Conservation (phyloP, 2,329 filamentous ascomycete species). For the Chaetomium sp. region DNA sequence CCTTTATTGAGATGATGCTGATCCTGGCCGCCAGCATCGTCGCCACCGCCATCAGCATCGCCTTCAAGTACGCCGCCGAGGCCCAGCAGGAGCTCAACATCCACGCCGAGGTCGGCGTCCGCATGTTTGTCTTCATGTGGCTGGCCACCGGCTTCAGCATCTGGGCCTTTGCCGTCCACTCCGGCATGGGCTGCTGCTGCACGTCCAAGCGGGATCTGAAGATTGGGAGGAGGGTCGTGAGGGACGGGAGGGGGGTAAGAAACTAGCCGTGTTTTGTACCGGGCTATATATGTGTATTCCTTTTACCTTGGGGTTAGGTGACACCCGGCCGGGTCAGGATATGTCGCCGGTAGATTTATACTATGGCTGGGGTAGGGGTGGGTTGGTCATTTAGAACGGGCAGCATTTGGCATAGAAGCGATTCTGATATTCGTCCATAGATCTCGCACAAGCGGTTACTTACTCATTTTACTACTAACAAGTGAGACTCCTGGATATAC, state of each 20-base stretch:
- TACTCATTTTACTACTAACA: neutral
- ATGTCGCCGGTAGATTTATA: conserved; percentile 14
- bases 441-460: neutral
- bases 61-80: conserved; percentile 76
- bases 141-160: conserved; percentile 68
- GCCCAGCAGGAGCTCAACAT: conserved; percentile 77
- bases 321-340: neutral
- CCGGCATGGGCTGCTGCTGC: conserved; percentile 78
- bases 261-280: neutral
- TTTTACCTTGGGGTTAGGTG: neutral
- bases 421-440: neutral
- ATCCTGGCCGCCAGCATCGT: conserved; percentile 71
- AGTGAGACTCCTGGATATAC: neutral
- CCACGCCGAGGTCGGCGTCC: conserved; percentile 64
- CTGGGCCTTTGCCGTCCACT: conserved; percentile 72
- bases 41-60: conserved; percentile 80
- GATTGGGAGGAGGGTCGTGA: conserved; percentile 41
- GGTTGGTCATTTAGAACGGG: neutral
- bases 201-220: conserved; percentile 56
- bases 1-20: conserved; percentile 67
- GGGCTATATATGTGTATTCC: neutral
- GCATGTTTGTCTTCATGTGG: conserved; percentile 92
- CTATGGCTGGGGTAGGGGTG: neutral
- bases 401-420: conserved; percentile 5
- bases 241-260: conserved; percentile 22